Conservation (phyloP, 2,329 filamentous ascomycete species). For the Epichloe typhina region DNA sequence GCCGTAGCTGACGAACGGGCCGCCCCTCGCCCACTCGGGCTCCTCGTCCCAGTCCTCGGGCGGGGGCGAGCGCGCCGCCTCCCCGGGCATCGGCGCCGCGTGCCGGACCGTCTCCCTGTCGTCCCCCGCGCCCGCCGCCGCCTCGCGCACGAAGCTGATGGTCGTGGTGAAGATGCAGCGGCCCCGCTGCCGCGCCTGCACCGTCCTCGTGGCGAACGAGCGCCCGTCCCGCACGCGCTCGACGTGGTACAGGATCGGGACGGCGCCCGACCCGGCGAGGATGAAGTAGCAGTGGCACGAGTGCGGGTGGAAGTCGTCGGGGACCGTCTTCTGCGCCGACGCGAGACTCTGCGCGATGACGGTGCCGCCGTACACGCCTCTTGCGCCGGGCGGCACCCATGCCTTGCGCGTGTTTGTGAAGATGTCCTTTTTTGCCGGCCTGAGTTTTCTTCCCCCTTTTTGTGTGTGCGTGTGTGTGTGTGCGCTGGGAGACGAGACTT, state of each 20-base stretch:
- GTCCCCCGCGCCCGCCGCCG: conserved; percentile 25
- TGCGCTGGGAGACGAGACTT: neutral
- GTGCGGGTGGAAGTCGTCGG: conserved; percentile 68
- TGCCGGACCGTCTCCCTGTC: conserved; percentile 42
- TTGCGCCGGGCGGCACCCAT: conserved; percentile 88
- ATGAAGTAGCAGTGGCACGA: conserved; percentile 99
- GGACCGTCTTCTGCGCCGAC: conserved; percentile 80
- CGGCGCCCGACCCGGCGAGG: conserved; percentile 69
- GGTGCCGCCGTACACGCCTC: conserved; percentile 85
- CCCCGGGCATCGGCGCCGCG: conserved; percentile 43
- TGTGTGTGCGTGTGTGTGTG: no score
- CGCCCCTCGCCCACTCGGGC: conserved; percentile 35
- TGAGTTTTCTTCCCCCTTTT: no score
- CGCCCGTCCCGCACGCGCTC: conserved; percentile 84
- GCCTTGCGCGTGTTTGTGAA: conserved; percentile 88
- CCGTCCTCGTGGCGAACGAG: conserved; percentile 82
- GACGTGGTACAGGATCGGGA: conserved; percentile 89
- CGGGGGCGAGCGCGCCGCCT: conserved; percentile 20
- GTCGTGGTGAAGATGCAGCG: conserved; percentile 92
- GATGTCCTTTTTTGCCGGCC: conserved; percentile 46
- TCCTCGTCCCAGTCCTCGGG: conserved; percentile 30
- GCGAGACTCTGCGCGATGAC: conserved; percentile 87
- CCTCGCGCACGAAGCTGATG: conserved; percentile 68
- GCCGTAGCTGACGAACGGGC: conserved; percentile 34
- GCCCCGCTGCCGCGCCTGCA: conserved; percentile 85